Evolutionary conservation across 768 basidiomycete genomes (phyloP).

Genomic region (Phylloporus sp.): DNA sequence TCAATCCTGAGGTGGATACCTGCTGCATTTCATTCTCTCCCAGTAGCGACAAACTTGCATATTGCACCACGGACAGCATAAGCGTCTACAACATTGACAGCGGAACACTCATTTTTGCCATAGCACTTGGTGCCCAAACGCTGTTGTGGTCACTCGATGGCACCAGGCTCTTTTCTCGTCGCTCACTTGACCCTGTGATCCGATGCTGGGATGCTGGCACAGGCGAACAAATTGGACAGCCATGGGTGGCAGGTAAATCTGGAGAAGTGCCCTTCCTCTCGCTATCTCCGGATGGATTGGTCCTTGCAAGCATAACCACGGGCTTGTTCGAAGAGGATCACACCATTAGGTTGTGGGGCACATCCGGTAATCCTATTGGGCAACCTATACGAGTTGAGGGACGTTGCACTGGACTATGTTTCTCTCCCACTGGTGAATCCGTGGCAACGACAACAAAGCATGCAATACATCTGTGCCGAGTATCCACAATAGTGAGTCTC

Average conservation of each 20-base stretch:
- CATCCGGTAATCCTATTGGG: neutral
- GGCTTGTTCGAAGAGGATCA: neutral
- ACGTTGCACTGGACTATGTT: neutral
- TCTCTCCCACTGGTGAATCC: neutral
- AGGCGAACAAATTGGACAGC: too few relatives aligned
- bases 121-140: too few relatives aligned
- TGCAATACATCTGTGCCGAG: neutral
- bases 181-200: neutral
- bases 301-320: neutral
- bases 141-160: constrained; percentile 15
- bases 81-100: neutral
- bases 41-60: neutral
- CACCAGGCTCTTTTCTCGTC: constrained; percentile 5
- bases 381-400: neutral
- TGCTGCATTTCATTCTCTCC: neutral
- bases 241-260: constrained; percentile 18
- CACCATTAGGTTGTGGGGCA: neutral
- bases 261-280: neutral
- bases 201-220: constrained; percentile 5
- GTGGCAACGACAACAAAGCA: neutral
- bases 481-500: neutral
- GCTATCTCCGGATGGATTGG: neutral
- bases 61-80: neutral
- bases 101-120: neutral
- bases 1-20: too few relatives aligned